Conservation (phyloP, 2,329 filamentous ascomycete genomes). For the Nemania serpens region DNA sequence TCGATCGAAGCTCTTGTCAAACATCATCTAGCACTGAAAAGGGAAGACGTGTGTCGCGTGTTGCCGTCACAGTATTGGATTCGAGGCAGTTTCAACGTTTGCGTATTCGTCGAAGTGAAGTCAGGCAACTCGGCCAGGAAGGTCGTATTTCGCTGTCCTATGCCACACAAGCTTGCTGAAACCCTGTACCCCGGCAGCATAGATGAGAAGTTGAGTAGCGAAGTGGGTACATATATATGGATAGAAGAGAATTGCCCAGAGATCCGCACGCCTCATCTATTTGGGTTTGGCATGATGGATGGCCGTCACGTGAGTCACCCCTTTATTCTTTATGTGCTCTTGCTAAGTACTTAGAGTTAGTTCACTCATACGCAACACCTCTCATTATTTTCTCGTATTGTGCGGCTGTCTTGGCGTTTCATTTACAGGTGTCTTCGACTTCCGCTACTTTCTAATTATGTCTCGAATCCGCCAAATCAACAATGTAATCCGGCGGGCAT, state of each 20-base stretch:
- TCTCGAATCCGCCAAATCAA: background rate
- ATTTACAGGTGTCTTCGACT: background rate
- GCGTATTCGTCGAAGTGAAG: constrained; percentile 1
- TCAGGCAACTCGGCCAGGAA: background rate
- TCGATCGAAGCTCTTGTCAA: constrained; percentile 2
- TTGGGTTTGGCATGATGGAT: constrained; percentile 5
- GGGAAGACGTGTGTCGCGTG: background rate
- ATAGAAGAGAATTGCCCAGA: constrained; percentile 7
- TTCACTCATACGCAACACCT: constrained; percentile 5
- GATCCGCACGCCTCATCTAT: constrained; percentile 6
- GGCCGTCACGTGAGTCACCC: constrained; percentile 1
- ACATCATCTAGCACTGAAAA: background rate
- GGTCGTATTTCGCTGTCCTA: constrained; percentile 9
- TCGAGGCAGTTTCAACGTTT: constrained; percentile 4
- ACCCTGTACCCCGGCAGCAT: constrained; percentile 7
- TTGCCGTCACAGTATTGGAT: background rate
- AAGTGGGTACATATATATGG: background rate
- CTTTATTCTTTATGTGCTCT: background rate
- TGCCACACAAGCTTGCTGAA: constrained; percentile 12
- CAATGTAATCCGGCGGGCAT: background rate
- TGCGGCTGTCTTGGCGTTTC: background rate
- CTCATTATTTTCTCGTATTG: background rate
- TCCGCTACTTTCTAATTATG: constrained; percentile 6
- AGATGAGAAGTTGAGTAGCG: constrained; percentile 8
- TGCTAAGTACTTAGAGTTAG: constrained; percentile 3